Percentiles rank a stretch among this genome's conserved stretches.
phyloP scores from a whole-genome alignment of 116 monocot genomes.

The Papilionanthe hybrid region DNA sequence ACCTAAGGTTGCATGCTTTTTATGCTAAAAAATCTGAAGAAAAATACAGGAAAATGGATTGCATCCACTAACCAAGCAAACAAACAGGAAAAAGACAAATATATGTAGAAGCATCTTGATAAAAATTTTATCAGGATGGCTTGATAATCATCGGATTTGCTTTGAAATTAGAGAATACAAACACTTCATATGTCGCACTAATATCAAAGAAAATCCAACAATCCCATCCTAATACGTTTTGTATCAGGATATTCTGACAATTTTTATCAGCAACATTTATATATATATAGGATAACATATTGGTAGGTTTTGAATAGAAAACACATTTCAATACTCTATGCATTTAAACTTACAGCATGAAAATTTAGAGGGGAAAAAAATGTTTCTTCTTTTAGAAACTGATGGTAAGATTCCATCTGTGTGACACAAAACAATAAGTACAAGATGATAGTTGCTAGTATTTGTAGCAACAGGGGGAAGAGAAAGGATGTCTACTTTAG shows the following conservation, averaged over 20 bases:
- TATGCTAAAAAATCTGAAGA: background rate
- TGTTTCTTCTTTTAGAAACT: background rate
- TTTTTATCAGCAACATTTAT: too few species aligned
- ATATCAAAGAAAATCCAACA: too few species aligned
- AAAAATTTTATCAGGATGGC: too few species aligned
- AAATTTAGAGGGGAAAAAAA: background rate
- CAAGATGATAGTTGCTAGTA: background rate
- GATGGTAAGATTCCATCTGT: background rate
- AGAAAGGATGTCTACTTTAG: background rate
- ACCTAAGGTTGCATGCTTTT: background rate
- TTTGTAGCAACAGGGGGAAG: background rate
- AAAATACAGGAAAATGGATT: background rate
- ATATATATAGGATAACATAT: background rate
- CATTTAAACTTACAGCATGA: slow-evolving; percentile 1
- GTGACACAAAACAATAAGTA: background rate
- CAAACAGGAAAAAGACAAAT: background rate
- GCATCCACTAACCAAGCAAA: background rate
- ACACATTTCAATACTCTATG: background rate
- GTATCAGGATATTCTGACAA: too few species aligned
- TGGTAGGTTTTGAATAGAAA: background rate
- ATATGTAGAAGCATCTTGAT: too few species aligned
- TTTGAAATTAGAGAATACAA: too few species aligned
- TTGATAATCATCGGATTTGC: too few species aligned
- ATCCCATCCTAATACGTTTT: too few species aligned
- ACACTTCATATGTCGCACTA: too few species aligned